A percentile compares a stretch with the other conserved stretches of the same genome.
Conservation (phyloP, 331 rosid species). For the Acacia concinna region DNA sequence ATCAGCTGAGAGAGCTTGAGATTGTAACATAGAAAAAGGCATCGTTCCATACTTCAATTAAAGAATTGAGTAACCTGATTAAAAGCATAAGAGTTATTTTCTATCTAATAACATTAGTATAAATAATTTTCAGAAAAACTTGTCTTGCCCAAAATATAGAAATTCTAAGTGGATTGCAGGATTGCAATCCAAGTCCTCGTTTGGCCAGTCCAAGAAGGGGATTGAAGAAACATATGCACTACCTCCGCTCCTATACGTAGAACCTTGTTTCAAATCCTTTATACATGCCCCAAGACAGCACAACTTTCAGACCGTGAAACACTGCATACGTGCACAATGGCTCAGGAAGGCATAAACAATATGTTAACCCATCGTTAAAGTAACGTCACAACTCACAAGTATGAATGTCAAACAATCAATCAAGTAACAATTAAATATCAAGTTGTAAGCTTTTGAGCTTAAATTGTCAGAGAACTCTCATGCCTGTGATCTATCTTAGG, state of each 20-base stretch:
- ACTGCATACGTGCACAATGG: not conserved
- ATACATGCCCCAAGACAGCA: not conserved
- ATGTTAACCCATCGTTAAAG: not conserved
- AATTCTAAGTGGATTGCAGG: not conserved
- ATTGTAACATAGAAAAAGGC: too few relatives aligned
- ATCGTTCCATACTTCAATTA: too few relatives aligned
- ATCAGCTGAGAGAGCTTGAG: too few relatives aligned
- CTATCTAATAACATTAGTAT: not conserved
- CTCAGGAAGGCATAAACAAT: not conserved
- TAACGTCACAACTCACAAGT: not conserved
- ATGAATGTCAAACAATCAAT: not conserved
- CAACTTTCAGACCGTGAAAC: not conserved
- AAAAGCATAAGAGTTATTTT: too few relatives aligned
- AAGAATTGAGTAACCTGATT: too few relatives aligned
- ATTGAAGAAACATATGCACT: not conserved
- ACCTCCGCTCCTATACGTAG: too few relatives aligned
- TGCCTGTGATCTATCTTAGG: not conserved
- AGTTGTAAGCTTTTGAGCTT: not conserved
- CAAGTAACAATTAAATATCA: not conserved
- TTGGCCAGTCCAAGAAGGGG: not conserved
- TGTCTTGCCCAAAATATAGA: not conserved
- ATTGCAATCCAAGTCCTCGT: not conserved
- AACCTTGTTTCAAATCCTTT: too few relatives aligned
- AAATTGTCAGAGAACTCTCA: not conserved
- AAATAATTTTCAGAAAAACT: not conserved